Evolutionary conservation across 2,329 filamentous ascomycete species (phyloP).

Genomic region (Aspergillus novofumigatus): DNA sequence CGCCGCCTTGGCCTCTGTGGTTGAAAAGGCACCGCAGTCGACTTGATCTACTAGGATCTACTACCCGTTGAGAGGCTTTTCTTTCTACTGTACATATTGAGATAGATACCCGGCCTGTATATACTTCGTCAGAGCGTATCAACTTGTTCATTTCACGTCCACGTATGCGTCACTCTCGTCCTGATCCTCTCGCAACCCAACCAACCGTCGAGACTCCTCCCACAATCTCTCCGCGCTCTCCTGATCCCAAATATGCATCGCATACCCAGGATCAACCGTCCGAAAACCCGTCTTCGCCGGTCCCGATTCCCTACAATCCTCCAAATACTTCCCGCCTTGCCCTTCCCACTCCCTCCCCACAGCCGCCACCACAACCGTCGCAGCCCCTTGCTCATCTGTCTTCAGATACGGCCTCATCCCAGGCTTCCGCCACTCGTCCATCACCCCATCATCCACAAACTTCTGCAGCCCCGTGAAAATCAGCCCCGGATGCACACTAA

Average conservation of each 20-base stretch:
- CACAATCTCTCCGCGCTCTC: constrained; percentile 43
- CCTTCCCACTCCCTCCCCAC: constrained; percentile 21
- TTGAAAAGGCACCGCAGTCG: constrained; percentile 16
- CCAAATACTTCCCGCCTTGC: constrained; percentile 29
- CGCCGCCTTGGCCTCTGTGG: constrained; percentile 35
- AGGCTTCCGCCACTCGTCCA: constrained; percentile 2
- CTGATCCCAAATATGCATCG: neutral
- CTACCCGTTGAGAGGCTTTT: constrained; percentile 1
- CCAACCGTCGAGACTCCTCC: constrained; percentile 45
- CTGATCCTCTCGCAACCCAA: constrained; percentile 18
- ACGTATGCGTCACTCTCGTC: constrained; percentile 1
- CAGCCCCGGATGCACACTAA: constrained; percentile 45
- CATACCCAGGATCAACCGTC: neutral
- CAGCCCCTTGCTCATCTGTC: constrained; percentile 8
- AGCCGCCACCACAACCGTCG: constrained; percentile 12
- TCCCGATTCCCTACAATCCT: constrained; percentile 8
- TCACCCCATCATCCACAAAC: constrained; percentile 22
- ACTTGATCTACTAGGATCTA: constrained; percentile 2
- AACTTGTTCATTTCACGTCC: neutral
- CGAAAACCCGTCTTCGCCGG: constrained; percentile 6
- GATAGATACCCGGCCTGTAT: constrained; percentile 1
- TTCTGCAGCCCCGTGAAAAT: constrained; percentile 34
- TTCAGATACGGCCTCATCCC: constrained; percentile 7
- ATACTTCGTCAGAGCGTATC: neutral
- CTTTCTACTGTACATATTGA: constrained; percentile 6